Evolutionary conservation across 305 asterid genomes (phyloP).

Genomic region (Nicotiana rustica): DNA sequence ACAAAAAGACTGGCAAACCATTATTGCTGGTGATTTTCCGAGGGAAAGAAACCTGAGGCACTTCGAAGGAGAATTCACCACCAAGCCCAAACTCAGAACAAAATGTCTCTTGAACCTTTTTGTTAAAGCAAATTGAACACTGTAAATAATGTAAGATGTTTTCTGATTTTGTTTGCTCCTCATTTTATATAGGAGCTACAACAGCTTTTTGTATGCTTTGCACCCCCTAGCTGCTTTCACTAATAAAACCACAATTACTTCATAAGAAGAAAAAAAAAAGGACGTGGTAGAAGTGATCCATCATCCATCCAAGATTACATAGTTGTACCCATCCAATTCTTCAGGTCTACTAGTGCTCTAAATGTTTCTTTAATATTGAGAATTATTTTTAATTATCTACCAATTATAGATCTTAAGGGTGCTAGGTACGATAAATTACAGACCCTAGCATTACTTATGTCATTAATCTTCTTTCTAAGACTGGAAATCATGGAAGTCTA

Average conservation of each 20-base stretch:
- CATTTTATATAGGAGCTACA: neutral
- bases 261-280: neutral
- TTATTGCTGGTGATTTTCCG: neutral
- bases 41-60: neutral
- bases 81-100: neutral
- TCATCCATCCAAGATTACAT: neutral
- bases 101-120: neutral
- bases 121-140: neutral
- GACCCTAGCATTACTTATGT: neutral
- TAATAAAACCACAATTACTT: neutral
- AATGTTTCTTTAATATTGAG: neutral
- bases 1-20: neutral
- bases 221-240: neutral
- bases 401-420: neutral
- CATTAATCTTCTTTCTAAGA: neutral
- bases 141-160: neutral
- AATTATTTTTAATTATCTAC: neutral
- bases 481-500: neutral
- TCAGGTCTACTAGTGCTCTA: neutral
- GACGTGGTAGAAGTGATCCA: neutral
- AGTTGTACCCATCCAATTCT: neutral
- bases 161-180: neutral
- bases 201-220: neutral
- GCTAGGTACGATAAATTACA: neutral
- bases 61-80: neutral